A percentile compares a stretch with the other conserved stretches of the same genome.
Evolutionary conservation across 148 eudicot species (phyloP).

Genomic region (Camellia granthamiana): DNA sequence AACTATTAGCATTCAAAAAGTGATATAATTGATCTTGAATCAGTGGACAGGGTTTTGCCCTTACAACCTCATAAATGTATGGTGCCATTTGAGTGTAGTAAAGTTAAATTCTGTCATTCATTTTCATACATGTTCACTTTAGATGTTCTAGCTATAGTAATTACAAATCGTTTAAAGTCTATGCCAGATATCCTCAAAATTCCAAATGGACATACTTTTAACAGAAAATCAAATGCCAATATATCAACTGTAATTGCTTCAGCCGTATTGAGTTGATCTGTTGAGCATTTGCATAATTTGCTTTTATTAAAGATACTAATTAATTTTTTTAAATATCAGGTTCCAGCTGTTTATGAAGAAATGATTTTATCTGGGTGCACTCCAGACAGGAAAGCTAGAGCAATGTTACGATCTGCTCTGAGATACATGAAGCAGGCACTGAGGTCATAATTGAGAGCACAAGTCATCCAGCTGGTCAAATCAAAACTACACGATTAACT

Average conservation of each 20-base stretch:
- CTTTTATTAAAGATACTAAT: background rate
- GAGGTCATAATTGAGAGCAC: constrained; percentile 31
- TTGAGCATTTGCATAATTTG: constrained; percentile 2
- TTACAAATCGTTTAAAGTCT: background rate
- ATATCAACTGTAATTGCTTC: background rate
- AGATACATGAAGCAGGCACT: constrained; percentile 79
- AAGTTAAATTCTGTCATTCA: background rate
- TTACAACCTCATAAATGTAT: too few species aligned
- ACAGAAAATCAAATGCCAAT: background rate
- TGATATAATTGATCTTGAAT: background rate
- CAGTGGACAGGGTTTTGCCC: background rate
- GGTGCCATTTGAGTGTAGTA: background rate
- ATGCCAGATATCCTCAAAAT: background rate
- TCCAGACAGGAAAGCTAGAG: constrained; percentile 90
- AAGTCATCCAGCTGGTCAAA: constrained; percentile 5
- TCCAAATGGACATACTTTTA: background rate
- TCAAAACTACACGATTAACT: background rate
- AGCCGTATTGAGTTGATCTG: background rate
- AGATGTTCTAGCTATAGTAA: background rate
- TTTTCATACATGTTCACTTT: background rate
- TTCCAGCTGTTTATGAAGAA: constrained; percentile 91
- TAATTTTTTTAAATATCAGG: constrained; percentile 43
- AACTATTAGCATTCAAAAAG: background rate
- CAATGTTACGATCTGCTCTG: constrained; percentile 89
- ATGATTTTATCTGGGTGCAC: constrained; percentile 80